These are phyloP conservation scores for Apodospora peruviana DNA, from an alignment of 495 filamentous ascomycete species.

Conservation along the genomic window DNA sequence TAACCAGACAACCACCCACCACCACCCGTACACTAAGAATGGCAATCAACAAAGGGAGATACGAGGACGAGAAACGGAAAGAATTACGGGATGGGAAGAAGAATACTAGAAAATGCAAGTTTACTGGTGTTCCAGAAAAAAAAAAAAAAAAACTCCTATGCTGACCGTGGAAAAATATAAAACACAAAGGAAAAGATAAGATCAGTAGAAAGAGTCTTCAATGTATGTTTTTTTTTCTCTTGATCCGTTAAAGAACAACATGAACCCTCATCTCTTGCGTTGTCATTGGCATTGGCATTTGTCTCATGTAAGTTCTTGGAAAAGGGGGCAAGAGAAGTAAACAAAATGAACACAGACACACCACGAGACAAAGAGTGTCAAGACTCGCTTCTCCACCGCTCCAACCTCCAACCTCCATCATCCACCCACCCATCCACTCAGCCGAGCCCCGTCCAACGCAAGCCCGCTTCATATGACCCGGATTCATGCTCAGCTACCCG, in stretches of 20 bases:
- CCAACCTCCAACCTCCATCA: no score
- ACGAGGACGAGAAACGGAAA: not conserved
- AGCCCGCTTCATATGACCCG: no score
- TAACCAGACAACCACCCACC: not conserved
- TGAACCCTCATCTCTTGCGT: not conserved
- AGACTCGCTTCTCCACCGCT: not conserved
- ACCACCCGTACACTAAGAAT: not conserved
- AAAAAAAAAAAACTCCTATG: constrained; percentile 20
- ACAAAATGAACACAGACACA: not conserved
- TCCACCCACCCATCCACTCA: no score
- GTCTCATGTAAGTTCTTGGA: constrained; percentile 2
- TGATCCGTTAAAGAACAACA: no score
- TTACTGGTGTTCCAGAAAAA: not conserved
- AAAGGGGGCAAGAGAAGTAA: not conserved
- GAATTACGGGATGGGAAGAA: constrained; percentile 3
- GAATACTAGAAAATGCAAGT: constrained; percentile 1
- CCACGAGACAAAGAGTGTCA: not conserved
- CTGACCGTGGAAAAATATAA: constrained; percentile 13
- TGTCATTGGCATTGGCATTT: not conserved
- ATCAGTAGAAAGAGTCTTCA: not conserved
- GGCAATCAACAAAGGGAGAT: not conserved
- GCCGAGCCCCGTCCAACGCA: no score
- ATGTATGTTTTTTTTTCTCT: not conserved
- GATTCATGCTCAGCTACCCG: no score
- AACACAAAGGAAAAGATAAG: not conserved